Evolutionary conservation across 768 basidiomycete species (phyloP).

Genomic region (Russula virescens): DNA sequence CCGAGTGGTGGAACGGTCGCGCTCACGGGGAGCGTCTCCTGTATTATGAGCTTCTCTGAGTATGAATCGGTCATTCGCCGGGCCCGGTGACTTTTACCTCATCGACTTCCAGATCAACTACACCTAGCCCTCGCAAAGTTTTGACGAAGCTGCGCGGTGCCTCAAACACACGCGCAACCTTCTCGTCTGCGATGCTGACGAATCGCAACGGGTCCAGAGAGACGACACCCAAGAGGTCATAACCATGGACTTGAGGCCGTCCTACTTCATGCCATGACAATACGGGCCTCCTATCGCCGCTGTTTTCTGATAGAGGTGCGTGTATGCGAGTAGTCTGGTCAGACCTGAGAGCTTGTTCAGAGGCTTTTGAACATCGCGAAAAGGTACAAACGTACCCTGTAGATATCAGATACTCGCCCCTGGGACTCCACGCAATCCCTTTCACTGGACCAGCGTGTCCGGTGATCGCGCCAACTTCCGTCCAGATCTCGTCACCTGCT

Average conservation of each 20-base stretch:
- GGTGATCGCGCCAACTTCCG: slow-evolving; percentile 68
- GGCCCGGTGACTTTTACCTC: slow-evolving; percentile 38
- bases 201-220: slow-evolving; percentile 76
- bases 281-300: slow-evolving; percentile 12
- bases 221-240: slow-evolving; percentile 76
- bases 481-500: slow-evolving; percentile 50
- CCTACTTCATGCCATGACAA: slow-evolving; percentile 78
- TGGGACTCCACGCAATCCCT: slow-evolving; percentile 81
- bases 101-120: slow-evolving; percentile 43
- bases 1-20: slow-evolving; percentile 93
- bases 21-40: slow-evolving; percentile 62
- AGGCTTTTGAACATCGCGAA: slow-evolving; percentile 6
- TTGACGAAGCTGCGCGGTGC: slow-evolving; percentile 79
- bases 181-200: slow-evolving; percentile 92
- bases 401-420: slow-evolving; percentile 81
- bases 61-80: neutral
- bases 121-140: slow-evolving; percentile 46
- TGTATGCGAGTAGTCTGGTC: slow-evolving; percentile 94
- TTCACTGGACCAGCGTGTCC: slow-evolving; percentile 81
- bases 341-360: slow-evolving; percentile 40
- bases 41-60: neutral
- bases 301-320: slow-evolving; percentile 41
- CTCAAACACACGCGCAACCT: slow-evolving; percentile 90
- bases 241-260: slow-evolving; percentile 95
- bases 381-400: slow-evolving; percentile 51